Evolutionary conservation across 2,329 filamentous ascomycete genomes (phyloP), one percentile per base, ranked within the genome.

Genomic region (Cordyceps javanica): DNA sequence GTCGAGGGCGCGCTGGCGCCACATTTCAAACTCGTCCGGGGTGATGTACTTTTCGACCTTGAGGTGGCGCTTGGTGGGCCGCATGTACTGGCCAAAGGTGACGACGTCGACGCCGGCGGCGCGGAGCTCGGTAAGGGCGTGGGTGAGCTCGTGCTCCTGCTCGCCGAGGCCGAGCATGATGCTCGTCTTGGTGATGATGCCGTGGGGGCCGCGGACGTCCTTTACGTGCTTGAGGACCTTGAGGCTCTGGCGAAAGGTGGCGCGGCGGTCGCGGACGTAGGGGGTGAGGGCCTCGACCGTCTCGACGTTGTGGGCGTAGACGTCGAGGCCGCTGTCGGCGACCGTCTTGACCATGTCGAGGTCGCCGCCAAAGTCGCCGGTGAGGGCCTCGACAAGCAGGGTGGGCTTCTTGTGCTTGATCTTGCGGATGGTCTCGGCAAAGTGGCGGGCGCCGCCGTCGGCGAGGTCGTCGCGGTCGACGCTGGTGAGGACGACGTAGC

Each of bases 61-160:
- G 84, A 99, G 93, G 72, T 99, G 94, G 45, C 93, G 85, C 80
- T 97, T 99, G 5, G 94, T 99, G 2, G 94, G 94, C 11, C 93
- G 90, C 94, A 99, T 99, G 78, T 99, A 99, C 77, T 99, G 94
- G n/a, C 94, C 94, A 65, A 99, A 99, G 0, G 94, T 99, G 59
- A 99, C 91, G 13, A 99, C 91, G 65, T 99, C 94, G 46, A 97
- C 92, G 60, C 89, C 78, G 59, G 85, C 82, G 63, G 86, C 86
- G 59, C 94, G 83, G 13, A 99, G 81, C 70, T 95, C 90, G 84
- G 63, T 82, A 60, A 97, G 74, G 0, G 93, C 85, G 62, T 89
- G 83, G 82, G 85, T 88, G 1, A 99, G 73, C 74, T 97, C 89
- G 19, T 89, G 82, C 66, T 97, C 92, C 26, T 87, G 91, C 80